phyloP scores from a whole-genome alignment of 768 basidiomycete genomes.

The Lactifluus echinatus region DNA sequence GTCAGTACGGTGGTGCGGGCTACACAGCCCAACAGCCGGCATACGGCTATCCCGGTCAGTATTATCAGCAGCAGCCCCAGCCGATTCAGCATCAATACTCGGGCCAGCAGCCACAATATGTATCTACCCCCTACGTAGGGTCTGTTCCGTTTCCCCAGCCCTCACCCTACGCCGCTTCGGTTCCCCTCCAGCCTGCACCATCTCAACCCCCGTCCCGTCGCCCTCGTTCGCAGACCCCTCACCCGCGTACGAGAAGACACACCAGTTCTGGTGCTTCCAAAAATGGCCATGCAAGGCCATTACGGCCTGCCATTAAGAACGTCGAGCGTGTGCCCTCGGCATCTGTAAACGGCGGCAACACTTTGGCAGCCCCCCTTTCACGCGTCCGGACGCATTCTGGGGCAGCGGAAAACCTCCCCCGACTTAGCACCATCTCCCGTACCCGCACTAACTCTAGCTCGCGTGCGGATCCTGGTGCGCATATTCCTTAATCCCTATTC shows the following conservation, averaged over 20 bases:
- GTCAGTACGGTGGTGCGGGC: constrained; percentile 3
- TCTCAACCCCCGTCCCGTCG: constrained; percentile 5
- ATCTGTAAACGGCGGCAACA: background rate
- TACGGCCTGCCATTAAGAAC: constrained; percentile 56
- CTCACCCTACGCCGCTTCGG: constrained; percentile 4
- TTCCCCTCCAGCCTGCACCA: constrained; percentile 1
- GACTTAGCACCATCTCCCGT: constrained; percentile 27
- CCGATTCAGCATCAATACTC: constrained; percentile 19
- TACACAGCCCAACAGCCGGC: constrained; percentile 9
- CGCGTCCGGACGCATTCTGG: constrained; percentile 39
- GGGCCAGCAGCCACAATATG: constrained; percentile 18
- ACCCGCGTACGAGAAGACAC: constrained; percentile 29
- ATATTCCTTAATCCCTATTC: background rate
- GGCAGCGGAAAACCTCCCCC: constrained; percentile 23
- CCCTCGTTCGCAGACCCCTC: constrained; percentile 22
- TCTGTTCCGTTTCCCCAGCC: constrained; percentile 13
- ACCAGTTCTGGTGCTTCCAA: constrained; percentile 22
- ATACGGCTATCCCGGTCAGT: constrained; percentile 8
- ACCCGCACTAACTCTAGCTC: constrained; percentile 29
- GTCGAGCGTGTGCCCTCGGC: constrained; percentile 19
- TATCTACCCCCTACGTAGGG: constrained; percentile 2
- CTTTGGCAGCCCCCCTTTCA: constrained; percentile 20
- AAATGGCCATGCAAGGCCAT: constrained; percentile 22
- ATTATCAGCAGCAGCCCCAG: constrained; percentile 18
- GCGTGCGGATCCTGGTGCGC: constrained; percentile 24